phyloP scores from a whole-genome alignment of 108 stramenopile species.

The Skeletonema grethae region DNA sequence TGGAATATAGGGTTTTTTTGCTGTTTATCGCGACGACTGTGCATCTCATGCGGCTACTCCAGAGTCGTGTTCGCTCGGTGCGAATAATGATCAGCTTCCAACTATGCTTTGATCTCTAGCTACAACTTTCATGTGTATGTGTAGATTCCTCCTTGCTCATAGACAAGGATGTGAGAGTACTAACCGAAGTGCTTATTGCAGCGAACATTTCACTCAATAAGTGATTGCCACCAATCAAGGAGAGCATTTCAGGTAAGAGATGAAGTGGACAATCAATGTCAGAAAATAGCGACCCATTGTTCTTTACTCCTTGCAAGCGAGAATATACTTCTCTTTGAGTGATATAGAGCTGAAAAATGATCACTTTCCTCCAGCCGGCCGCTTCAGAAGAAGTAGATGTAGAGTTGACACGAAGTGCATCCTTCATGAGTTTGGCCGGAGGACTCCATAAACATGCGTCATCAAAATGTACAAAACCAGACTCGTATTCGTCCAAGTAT shows the following conservation, averaged over 20 bases:
- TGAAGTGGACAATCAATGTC: neutral
- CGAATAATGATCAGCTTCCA: neutral
- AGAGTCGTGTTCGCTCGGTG: neutral
- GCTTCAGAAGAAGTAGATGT: neutral
- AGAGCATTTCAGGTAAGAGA: neutral
- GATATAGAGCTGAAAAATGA: neutral
- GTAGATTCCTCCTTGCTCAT: neutral
- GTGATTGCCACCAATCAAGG: conserved; percentile 6
- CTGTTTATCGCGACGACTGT: neutral
- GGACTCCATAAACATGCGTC: neutral
- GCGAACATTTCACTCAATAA: neutral
- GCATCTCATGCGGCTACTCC: neutral
- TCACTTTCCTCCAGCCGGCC: neutral
- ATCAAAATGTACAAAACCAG: neutral
- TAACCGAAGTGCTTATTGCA: neutral
- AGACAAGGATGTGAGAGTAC: neutral
- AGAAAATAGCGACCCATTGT: neutral
- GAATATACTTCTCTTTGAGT: neutral
- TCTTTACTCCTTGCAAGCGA: neutral
- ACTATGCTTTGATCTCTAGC: neutral
- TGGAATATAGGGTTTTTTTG: neutral
- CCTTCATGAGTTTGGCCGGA: neutral
- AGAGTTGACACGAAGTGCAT: neutral
- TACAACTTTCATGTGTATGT: neutral
- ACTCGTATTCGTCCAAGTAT: neutral